phyloP scores from a whole-genome alignment of 306 rosid species.

The Quercus ilex region DNA sequence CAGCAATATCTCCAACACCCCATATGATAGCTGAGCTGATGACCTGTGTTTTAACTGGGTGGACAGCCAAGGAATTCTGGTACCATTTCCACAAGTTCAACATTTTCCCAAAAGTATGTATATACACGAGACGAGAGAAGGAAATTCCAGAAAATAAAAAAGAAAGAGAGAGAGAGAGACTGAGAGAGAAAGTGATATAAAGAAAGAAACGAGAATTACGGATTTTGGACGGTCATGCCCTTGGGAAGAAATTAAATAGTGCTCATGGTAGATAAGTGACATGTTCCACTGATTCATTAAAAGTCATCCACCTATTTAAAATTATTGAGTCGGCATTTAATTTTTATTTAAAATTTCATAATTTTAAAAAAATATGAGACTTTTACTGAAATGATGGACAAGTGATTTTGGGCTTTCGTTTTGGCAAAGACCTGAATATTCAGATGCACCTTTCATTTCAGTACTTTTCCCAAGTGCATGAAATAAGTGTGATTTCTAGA shows the following conservation, averaged over 20 bases:
- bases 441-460: neutral
- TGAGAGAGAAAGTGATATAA: neutral
- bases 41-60: conserved; percentile 60
- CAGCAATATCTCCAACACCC: conserved; percentile 62
- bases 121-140: neutral
- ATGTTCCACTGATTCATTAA: no score
- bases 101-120: conserved; percentile 24
- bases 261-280: no score
- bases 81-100: conserved; percentile 56
- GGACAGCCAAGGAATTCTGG: conserved; percentile 47
- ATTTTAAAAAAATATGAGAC: no score
- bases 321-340: no score
- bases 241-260: no score
- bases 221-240: conserved; percentile 20
- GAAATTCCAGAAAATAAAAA: neutral
- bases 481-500: no score
- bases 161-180: neutral
- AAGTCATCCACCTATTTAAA: no score
- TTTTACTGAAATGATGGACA: no score
- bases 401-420: neutral
- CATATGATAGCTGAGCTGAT: conserved; percentile 58
- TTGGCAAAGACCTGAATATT: neutral
- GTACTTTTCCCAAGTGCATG: no score
- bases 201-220: neutral
- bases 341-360: no score